A percentile compares a stretch with the other conserved stretches of the same genome.
Conservation (phyloP, 1,139 yeast genomes). For the Yamadazyma atlantica region DNA sequence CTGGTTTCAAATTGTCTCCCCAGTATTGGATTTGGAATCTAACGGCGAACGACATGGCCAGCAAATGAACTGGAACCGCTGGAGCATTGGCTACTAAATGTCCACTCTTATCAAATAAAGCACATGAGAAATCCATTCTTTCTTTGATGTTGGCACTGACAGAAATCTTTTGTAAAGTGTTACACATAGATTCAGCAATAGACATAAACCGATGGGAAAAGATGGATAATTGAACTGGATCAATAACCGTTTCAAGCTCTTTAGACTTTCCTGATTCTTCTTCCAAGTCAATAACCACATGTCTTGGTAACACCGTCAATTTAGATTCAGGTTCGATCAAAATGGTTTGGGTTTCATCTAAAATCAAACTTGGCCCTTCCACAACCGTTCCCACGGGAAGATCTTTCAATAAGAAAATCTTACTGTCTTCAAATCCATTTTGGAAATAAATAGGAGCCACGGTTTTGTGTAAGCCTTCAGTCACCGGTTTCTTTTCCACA, state of each 20-base stretch:
- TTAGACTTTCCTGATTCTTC: conserved; percentile 5
- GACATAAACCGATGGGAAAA: conserved; percentile 24
- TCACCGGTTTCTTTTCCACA: conserved; percentile 6
- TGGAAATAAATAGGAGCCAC: conserved; percentile 35
- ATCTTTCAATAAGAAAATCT: conserved; percentile 16
- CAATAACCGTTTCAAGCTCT: conserved; percentile 10
- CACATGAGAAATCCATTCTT: conserved; percentile 33
- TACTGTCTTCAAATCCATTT: conserved; percentile 30
- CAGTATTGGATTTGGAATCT: conserved; percentile 18
- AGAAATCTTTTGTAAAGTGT: conserved; percentile 22
- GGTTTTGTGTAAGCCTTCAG: conserved; percentile 7
- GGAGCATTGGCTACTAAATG: conserved; percentile 23
- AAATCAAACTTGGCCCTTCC: conserved; percentile 21
- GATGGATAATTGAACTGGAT: conserved; percentile 21
- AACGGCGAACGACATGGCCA: conserved; percentile 22
- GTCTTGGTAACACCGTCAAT: conserved; percentile 19
- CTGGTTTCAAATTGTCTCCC: conserved; percentile 17
- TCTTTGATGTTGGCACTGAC: conserved; percentile 25
- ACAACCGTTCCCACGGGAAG: conserved; percentile 18
- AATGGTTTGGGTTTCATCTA: conserved; percentile 23
- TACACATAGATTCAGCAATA: conserved; percentile 23
- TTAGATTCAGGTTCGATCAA: conserved; percentile 19
- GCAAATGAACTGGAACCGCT: conserved; percentile 23
- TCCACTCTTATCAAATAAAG: conserved; percentile 20
- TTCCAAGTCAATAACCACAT: conserved; percentile 22